Evolutionary conservation across 2,329 filamentous ascomycete species (phyloP), one percentile per base, ranked within the genome.

Genomic region (Talaromyces sp.): DNA sequence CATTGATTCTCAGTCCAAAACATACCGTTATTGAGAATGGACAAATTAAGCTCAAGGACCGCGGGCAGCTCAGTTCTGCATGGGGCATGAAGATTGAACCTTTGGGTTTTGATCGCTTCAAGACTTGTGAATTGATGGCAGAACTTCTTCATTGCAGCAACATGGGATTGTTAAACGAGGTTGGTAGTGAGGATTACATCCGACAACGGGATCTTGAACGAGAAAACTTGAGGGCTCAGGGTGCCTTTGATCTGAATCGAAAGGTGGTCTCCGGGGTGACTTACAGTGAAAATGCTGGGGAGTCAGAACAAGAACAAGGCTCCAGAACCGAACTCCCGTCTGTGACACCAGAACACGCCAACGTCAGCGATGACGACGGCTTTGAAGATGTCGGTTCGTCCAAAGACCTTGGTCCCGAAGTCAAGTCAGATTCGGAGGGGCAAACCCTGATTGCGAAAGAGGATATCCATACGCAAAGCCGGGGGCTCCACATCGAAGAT

Each of bases 71-170:
- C 37, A 88, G 86, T 65, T 93, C 91, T 2, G 94, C 94, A 0
- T 99, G 96, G 78, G 92, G 92, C 54, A 84, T 87, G 46, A 89
- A 88, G 72, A 92, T 99, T 54, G 91, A 97, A 73, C 93, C 94
- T 3, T 81, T 99, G 9, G 94, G 94, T 2, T 99, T 99, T 69
- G 94, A 99, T 74, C 84, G 94, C 19, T 99, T 99, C 80, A 99
- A 99, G 79, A 97, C 94, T 0, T 99, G 94, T 73, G 94, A 99
- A 75, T 80, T 99, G 60, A 97, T 99, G 94, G 94, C 94, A 1
- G 94, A 99, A 74, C 80, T 99, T 45, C 77, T 99, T 39, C 94
- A 99, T 73, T 99, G 94, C 75, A 97, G 93, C 72, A 99, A 99
- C 71, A 99, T 99, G 94, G 92, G 89, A 5, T 79, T 99, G 36